phyloP scores from a whole-genome alignment of 176 grass and related monocot genomes.

The Puya raimondii region DNA sequence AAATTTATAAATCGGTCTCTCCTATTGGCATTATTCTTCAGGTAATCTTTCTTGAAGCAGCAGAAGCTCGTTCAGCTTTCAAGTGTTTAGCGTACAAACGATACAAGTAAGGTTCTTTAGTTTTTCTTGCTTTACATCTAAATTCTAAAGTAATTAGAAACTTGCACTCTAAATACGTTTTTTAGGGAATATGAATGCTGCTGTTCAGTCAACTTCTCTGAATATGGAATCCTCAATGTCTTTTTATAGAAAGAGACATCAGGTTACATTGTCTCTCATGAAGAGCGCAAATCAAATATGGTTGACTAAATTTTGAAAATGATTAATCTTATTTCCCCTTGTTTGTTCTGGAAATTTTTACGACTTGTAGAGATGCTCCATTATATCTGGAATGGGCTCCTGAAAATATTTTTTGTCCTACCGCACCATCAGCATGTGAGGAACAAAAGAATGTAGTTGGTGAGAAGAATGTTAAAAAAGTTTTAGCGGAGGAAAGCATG shows the following conservation, averaged over 20 bases:
- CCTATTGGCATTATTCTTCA: constrained; percentile 24
- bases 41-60: constrained; percentile 83
- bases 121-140: constrained; percentile 4
- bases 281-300: neutral
- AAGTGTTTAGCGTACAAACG: constrained; percentile 77
- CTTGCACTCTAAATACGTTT: neutral
- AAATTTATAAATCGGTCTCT: neutral
- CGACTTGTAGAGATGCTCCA: constrained; percentile 63
- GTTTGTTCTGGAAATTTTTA: constrained; percentile 12
- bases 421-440: constrained; percentile 34
- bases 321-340: neutral
- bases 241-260: too few species aligned
- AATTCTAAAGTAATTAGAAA: neutral
- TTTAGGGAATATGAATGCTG: neutral
- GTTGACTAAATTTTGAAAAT: neutral
- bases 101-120: constrained; percentile 63
- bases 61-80: constrained; percentile 70
- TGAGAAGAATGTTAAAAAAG: constrained; percentile 66
- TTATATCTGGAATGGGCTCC: constrained; percentile 95
- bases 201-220: neutral
- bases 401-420: constrained; percentile 66
- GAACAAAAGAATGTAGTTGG: constrained; percentile 48
- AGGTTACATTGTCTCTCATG: too few species aligned
- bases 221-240: too few species aligned
- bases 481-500: constrained; percentile 66